These are phyloP conservation scores for Medicago ruthenica DNA, from an alignment of 306 rosid species.

Conservation along the genomic window DNA sequence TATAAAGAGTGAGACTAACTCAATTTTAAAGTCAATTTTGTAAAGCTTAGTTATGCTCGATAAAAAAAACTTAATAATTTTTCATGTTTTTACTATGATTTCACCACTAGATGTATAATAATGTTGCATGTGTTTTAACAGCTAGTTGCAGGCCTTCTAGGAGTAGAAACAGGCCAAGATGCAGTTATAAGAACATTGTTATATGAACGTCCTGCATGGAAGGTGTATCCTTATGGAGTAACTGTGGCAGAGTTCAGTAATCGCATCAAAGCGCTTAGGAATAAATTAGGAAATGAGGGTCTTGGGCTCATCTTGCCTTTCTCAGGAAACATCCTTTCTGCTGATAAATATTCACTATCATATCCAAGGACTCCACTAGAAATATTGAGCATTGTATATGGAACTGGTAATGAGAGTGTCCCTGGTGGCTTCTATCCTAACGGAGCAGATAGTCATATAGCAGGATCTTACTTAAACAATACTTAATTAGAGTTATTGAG, in stretches of 20 bases:
- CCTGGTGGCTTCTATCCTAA: conserved; percentile 84
- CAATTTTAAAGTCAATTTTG: too few species aligned
- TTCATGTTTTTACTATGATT: background rate
- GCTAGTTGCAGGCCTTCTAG: conserved; percentile 68
- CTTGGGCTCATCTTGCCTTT: conserved; percentile 8
- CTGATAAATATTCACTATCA: conserved; percentile 57
- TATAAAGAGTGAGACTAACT: too few species aligned
- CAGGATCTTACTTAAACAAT: conserved; percentile 40
- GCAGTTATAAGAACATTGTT: conserved; percentile 58
- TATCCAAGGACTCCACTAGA: conserved; percentile 67
- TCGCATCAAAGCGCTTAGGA: conserved; percentile 61
- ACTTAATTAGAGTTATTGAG: background rate
- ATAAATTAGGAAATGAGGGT: conserved; percentile 65
- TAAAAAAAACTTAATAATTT: too few species aligned
- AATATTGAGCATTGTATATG: conserved; percentile 76
- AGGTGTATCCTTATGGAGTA: conserved; percentile 57
- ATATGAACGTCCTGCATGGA: conserved; percentile 35
- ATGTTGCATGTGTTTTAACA: background rate
- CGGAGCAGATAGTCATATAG: conserved; percentile 73
- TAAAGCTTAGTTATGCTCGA: too few species aligned
- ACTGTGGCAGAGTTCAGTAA: conserved; percentile 69
- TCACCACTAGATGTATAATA: background rate
- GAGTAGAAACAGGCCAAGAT: conserved; percentile 74
- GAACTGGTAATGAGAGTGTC: conserved; percentile 54
- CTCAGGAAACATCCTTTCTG: conserved; percentile 64